Percentiles rank a stretch among this genome's conserved stretches.
Evolutionary conservation across 495 filamentous ascomycete species (phyloP).

Genomic region (Penicillium daleae): DNA sequence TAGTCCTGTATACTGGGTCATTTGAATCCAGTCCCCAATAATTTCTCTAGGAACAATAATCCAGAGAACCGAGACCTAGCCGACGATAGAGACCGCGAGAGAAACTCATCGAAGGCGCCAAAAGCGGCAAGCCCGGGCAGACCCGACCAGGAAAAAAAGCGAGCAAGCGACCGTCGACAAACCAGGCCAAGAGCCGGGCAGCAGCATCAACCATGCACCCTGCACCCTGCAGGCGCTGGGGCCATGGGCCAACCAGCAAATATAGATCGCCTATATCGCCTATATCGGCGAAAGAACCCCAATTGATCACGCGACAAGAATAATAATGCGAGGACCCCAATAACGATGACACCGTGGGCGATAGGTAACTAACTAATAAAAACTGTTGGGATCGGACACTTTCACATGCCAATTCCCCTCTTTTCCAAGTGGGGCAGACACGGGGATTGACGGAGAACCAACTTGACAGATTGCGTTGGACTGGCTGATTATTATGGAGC

Average conservation of each 20-base stretch:
- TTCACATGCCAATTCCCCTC: conserved; percentile 24
- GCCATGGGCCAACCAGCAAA: conserved; percentile 1
- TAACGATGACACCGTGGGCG: too few relatives aligned
- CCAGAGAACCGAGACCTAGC: background rate
- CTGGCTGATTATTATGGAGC: background rate
- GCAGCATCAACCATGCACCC: background rate
- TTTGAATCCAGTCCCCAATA: too few relatives aligned
- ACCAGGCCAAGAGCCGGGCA: background rate
- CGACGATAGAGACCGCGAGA: background rate
- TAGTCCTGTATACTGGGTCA: too few relatives aligned
- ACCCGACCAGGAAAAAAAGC: background rate
- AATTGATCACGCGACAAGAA: background rate
- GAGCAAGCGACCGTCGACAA: background rate
- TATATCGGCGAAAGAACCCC: background rate
- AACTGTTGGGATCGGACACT: conserved; percentile 22
- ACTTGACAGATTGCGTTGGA: background rate
- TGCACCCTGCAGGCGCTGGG: background rate
- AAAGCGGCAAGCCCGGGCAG: conserved; percentile 4
- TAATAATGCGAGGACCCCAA: too few relatives aligned
- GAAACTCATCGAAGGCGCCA: conserved; percentile 1
- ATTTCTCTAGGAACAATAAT: background rate
- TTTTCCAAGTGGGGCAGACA: conserved; percentile 13
- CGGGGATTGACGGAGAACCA: conserved; percentile 13
- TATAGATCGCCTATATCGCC: background rate
- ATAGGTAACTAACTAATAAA: background rate